Conservation (phyloP, 2,329 filamentous ascomycete species). For the Pseudogymnoascus sp. region DNA sequence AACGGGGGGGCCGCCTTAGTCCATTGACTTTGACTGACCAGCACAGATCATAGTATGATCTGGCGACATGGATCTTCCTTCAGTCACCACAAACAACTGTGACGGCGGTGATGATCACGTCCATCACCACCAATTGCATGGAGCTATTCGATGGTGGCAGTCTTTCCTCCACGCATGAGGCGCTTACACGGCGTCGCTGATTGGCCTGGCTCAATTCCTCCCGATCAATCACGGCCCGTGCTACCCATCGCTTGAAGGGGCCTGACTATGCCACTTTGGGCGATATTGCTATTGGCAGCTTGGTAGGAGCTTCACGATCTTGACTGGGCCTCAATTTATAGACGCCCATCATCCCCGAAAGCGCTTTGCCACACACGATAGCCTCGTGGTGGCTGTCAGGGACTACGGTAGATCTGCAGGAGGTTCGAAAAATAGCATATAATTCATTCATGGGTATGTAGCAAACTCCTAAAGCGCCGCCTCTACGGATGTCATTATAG, state of each 20-base stretch:
- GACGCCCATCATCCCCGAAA: conserved; percentile 5
- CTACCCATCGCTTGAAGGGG: neutral
- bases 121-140: conserved; percentile 2
- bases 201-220: neutral
- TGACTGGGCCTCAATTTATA: neutral
- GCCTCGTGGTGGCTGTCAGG: conserved; percentile 1
- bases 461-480: conserved; percentile 1
- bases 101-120: neutral
- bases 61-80: conserved; percentile 4
- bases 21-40: conserved; percentile 3
- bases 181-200: conserved; percentile 1
- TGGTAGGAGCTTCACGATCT: conserved; percentile 5
- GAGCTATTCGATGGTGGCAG: neutral
- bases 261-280: conserved; percentile 1
- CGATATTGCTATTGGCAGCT: neutral
- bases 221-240: conserved; percentile 5
- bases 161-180: neutral
- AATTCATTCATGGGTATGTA: conserved; percentile 6
- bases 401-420: neutral
- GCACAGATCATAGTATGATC: conserved; percentile 3
- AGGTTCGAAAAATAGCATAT: conserved; percentile 3
- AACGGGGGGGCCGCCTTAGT: neutral
- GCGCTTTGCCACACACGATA: neutral
- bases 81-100: neutral
- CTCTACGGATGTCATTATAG: neutral